These are phyloP conservation scores for Dactylis glomerata DNA, from an alignment of 176 grass and related monocot species.

Conservation along the genomic window DNA sequence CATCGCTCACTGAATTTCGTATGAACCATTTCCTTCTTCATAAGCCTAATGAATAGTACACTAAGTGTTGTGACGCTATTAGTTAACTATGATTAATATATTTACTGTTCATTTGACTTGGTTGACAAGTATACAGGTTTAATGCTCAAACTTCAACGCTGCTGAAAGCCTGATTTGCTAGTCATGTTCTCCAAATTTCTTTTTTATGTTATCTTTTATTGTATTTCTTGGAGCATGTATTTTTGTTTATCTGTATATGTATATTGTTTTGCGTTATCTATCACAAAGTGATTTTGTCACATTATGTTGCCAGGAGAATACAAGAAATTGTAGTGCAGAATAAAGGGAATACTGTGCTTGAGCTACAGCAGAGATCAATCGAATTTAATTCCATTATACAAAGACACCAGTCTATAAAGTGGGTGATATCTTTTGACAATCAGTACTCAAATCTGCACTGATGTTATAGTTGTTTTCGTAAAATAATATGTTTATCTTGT, in stretches of 20 bases:
- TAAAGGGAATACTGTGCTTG: constrained; percentile 84
- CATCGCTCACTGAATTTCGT: background rate
- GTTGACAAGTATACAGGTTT: background rate
- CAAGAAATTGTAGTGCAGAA: constrained; percentile 75
- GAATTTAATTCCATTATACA: constrained; percentile 99
- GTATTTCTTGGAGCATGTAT: background rate
- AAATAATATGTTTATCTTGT: constrained; percentile 11
- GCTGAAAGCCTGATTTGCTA: constrained; percentile 7
- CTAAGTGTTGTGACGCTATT: background rate
- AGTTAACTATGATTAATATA: background rate
- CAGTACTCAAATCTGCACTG: background rate
- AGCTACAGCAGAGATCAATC: constrained; percentile 96
- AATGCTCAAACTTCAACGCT: constrained; percentile 8
- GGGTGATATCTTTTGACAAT: constrained; percentile 23
- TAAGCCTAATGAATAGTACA: background rate
- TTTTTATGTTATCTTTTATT: constrained; percentile 1
- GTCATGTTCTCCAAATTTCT: constrained; percentile 22
- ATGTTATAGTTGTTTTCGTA: constrained; percentile 9
- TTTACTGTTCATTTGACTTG: background rate
- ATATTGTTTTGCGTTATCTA: background rate
- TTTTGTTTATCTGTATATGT: background rate
- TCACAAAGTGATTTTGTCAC: background rate
- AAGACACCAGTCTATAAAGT: constrained; percentile 89
- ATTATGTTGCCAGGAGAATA: constrained; percentile 70
- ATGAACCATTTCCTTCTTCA: background rate